phyloP scores from a whole-genome alignment of 1,284 basidiomycete species.

The Clitocybe nebularis region DNA sequence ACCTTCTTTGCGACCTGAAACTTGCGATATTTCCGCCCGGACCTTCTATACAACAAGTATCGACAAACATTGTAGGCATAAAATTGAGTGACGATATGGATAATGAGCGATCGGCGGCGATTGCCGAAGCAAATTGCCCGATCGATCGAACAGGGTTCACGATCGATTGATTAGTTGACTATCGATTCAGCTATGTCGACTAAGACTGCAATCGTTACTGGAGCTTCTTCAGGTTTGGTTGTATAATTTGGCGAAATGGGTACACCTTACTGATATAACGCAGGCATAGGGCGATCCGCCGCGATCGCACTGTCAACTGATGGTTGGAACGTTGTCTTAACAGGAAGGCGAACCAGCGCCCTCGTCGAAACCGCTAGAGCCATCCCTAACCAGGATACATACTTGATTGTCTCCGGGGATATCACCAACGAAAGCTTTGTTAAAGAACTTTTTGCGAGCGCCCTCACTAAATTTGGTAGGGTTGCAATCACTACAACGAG shows the following conservation, averaged over 20 bases:
- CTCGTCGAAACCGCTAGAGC: slow-evolving; percentile 54
- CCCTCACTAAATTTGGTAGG: slow-evolving; percentile 57
- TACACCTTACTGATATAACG: neutral
- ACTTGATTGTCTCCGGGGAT: slow-evolving; percentile 55
- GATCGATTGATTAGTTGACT: no score
- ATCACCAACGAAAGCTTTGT: slow-evolving; percentile 61
- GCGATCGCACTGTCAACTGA: slow-evolving; percentile 48
- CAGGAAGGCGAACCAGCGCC: slow-evolving; percentile 52
- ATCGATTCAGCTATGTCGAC: slow-evolving; percentile 9
- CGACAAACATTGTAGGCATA: no score
- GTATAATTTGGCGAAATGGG: neutral
- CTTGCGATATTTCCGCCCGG: no score
- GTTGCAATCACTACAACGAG: neutral
- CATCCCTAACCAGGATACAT: slow-evolving; percentile 38
- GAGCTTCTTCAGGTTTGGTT: slow-evolving; percentile 34
- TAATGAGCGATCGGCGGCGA: no score
- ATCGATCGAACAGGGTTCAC: no score
- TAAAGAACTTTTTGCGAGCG: slow-evolving; percentile 50
- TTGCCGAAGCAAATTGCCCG: no score
- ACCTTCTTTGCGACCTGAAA: no score
- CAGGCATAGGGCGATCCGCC: slow-evolving; percentile 33
- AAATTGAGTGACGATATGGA: no score
- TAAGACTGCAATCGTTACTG: slow-evolving; percentile 35
- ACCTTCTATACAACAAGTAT: no score
- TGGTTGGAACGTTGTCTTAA: slow-evolving; percentile 58